Evolutionary conservation across 2,329 filamentous ascomycete species (phyloP).

Genomic region (Xylariaceae sp.): DNA sequence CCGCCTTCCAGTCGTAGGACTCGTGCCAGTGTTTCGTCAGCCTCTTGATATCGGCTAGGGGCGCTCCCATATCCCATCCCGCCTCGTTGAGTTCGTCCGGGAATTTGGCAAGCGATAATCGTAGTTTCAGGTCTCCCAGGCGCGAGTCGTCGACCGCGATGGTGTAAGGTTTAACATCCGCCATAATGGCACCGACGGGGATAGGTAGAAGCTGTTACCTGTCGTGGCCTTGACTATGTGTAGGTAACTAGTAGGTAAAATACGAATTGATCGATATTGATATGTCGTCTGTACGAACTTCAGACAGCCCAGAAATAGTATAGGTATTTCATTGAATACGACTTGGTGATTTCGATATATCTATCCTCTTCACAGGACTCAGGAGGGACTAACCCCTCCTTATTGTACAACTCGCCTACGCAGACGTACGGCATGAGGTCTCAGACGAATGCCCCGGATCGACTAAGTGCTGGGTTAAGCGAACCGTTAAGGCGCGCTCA

Average conservation of each 20-base stretch:
- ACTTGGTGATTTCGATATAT: no score
- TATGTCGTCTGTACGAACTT: neutral
- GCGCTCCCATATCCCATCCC: conserved; percentile 43
- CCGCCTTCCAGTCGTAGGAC: conserved; percentile 40
- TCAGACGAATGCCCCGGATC: neutral
- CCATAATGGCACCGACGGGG: conserved; percentile 21
- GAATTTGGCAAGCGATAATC: conserved; percentile 40
- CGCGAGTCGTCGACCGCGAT: conserved; percentile 39
- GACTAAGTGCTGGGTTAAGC: neutral
- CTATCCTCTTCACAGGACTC: no score
- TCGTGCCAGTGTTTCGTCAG: conserved; percentile 40
- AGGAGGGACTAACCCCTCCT: neutral
- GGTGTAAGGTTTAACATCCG: conserved; percentile 38
- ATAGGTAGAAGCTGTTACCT: no score
- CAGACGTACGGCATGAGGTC: neutral
- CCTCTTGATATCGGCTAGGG: conserved; percentile 41
- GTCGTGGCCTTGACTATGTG: no score
- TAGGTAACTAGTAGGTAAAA: no score
- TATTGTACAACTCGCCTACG: neutral
- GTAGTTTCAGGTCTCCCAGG: conserved; percentile 38
- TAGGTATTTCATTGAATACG: neutral
- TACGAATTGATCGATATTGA: no score
- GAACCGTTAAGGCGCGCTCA: conserved; percentile 5
- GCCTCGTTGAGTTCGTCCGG: conserved; percentile 44
- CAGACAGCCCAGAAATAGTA: neutral